phyloP scores from a whole-genome alignment of 2,329 filamentous ascomycete genomes.

The Fusarium tjaetaba region DNA sequence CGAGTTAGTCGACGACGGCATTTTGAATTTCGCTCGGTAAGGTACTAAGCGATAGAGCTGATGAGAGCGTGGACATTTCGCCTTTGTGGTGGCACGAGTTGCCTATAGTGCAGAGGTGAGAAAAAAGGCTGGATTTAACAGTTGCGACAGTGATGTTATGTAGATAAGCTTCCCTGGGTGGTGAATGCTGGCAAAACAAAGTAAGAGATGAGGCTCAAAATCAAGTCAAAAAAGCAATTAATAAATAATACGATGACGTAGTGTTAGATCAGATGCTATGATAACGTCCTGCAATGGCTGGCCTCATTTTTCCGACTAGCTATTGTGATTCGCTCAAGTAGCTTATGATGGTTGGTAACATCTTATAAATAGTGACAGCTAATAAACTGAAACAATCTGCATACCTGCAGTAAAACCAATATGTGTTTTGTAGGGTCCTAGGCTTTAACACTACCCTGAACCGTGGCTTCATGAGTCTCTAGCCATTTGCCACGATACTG shows the following conservation, averaged over 20 bases:
- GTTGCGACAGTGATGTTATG: background rate
- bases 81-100: background rate
- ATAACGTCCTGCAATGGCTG: background rate
- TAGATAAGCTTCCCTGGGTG: background rate
- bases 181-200: fast-evolving
- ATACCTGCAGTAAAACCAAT: background rate
- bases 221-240: background rate
- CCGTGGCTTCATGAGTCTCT: background rate
- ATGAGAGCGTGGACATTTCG: background rate
- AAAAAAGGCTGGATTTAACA: background rate
- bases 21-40: background rate
- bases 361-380: background rate
- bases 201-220: background rate
- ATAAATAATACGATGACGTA: background rate
- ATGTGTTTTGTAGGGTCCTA: background rate
- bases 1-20: background rate
- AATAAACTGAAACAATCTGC: background rate
- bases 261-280: background rate
- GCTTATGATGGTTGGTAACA: background rate
- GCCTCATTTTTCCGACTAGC: background rate
- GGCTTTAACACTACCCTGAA: fast-evolving
- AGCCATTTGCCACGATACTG: background rate
- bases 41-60: background rate
- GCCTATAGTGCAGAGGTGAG: background rate
- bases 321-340: background rate